A percentile compares a stretch with the other conserved stretches of the same genome.
Conservation (phyloP, 2,329 filamentous ascomycete genomes). For the Colletotrichum kahawae region DNA sequence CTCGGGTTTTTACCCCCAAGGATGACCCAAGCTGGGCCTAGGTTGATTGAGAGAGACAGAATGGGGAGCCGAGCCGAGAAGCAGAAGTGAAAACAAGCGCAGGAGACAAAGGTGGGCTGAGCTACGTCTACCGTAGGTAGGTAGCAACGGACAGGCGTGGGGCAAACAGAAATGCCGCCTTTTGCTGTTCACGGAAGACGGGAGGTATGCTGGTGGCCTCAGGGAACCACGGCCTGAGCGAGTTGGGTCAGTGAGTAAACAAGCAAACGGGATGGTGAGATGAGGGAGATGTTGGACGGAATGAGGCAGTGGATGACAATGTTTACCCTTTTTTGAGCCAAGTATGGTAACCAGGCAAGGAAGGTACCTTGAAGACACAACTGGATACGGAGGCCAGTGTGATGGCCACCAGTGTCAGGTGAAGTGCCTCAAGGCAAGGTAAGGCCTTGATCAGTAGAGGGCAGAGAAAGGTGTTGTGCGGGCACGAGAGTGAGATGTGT, state of each 20-base stretch:
- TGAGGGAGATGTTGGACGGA: background rate
- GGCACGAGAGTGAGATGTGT: background rate
- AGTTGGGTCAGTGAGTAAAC: background rate
- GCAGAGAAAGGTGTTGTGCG: background rate
- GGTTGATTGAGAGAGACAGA: background rate
- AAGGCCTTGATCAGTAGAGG: background rate
- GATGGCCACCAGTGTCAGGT: background rate
- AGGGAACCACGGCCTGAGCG: background rate
- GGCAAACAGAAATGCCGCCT: background rate
- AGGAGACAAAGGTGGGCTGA: background rate
- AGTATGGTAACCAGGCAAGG: background rate
- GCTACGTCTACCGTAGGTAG: background rate
- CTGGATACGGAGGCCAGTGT: background rate
- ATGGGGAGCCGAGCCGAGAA: conserved; percentile 7
- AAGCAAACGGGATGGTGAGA: background rate
- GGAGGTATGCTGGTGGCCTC: background rate
- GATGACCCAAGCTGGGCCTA: background rate
- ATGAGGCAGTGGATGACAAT: background rate
- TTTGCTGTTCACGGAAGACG: background rate
- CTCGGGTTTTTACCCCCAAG: background rate
- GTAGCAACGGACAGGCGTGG: background rate
- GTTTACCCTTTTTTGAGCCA: background rate
- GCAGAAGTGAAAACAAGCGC: background rate
- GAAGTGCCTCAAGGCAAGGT: background rate
- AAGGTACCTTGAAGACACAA: background rate